Percentiles rank a stretch among this genome's conserved stretches.
Conservation (phyloP, 2,329 filamentous ascomycete genomes). For the Ploettnerulaceae sp. region DNA sequence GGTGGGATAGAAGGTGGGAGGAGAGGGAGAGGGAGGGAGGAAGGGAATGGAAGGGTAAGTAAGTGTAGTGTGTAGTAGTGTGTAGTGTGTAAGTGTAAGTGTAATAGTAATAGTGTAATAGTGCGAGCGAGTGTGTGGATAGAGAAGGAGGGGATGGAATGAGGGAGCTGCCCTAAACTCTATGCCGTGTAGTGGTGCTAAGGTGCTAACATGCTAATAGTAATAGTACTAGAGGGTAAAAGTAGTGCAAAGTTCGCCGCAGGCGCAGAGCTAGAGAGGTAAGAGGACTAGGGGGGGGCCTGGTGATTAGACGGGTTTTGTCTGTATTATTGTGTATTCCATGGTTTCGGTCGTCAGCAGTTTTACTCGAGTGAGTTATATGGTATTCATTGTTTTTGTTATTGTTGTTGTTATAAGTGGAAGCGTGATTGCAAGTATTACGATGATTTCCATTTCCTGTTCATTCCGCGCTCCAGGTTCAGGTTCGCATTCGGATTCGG, state of each 20-base stretch:
- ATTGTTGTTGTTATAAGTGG: too few species aligned
- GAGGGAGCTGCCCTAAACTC: slow-evolving; percentile 4
- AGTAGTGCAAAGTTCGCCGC: slow-evolving; percentile 10
- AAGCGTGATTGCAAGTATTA: too few species aligned
- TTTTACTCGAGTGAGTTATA: too few species aligned
- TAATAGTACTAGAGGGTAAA: too few species aligned
- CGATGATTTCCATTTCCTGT: too few species aligned
- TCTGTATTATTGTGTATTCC: slow-evolving; percentile 1
- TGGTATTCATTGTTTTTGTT: too few species aligned
- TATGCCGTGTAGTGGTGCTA: slow-evolving; percentile 3
- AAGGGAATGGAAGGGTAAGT: slow-evolving; percentile 4
- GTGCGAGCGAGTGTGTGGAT: neutral
- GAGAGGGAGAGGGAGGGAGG: slow-evolving; percentile 11
- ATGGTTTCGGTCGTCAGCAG: neutral
- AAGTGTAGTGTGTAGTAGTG: neutral
- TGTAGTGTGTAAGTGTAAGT: neutral
- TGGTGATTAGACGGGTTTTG: slow-evolving; percentile 5
- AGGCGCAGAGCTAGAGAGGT: slow-evolving; percentile 11
- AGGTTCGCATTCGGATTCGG: too few species aligned
- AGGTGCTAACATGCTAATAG: too few species aligned
- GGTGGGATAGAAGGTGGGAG: slow-evolving; percentile 23
- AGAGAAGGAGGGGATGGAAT: neutral
- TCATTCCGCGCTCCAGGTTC: too few species aligned
- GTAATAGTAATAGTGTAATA: neutral
- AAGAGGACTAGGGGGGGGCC: neutral